Conservation (phyloP, 73 alveolate genomes). For the Paramecium primaurelia region DNA sequence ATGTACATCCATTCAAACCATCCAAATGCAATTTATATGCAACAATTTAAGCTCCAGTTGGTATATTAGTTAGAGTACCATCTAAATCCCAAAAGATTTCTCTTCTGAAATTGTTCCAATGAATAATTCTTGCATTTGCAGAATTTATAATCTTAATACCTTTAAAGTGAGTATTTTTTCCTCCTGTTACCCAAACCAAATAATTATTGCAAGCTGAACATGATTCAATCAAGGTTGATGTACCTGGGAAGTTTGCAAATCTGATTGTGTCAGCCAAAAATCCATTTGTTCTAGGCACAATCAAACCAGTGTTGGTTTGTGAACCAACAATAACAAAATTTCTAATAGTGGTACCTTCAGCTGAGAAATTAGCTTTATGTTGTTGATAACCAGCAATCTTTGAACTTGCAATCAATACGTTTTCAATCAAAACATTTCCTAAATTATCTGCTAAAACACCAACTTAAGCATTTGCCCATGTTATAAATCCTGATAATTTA, state of each 20-base stretch:
- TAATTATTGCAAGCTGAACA: slow-evolving; percentile 62
- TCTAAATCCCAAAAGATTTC: slow-evolving; percentile 66
- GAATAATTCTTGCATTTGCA: not conserved
- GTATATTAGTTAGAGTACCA: slow-evolving; percentile 51
- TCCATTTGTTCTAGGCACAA: slow-evolving; percentile 72
- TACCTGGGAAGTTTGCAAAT: slow-evolving; percentile 57
- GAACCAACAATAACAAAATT: slow-evolving; percentile 68
- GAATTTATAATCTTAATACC: not conserved
- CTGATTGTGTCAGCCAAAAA: slow-evolving; percentile 46
- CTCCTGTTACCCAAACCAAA: slow-evolving; percentile 46
- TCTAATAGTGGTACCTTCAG: slow-evolving; percentile 10
- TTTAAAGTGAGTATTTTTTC: slow-evolving; percentile 31
- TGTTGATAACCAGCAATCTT: slow-evolving; percentile 62
- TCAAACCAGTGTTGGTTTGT: slow-evolving; percentile 58
- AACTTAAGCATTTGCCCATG: slow-evolving; percentile 65
- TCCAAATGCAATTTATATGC: slow-evolving; percentile 57
- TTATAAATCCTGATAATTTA: slow-evolving; percentile 9
- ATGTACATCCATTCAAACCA: not conserved
- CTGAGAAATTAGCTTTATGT: slow-evolving; percentile 44
- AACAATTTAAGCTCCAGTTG: not conserved
- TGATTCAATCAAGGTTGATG: slow-evolving; percentile 51
- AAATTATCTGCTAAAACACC: slow-evolving; percentile 71
- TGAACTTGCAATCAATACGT: slow-evolving; percentile 63
- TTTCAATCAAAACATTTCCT: slow-evolving; percentile 65
- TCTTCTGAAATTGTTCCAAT: slow-evolving; percentile 47